A percentile compares a stretch with the other conserved stretches of the same genome.
phyloP scores from a whole-genome alignment of 192 early-diverging fungal species.

The Entomortierella chlamydospora region DNA sequence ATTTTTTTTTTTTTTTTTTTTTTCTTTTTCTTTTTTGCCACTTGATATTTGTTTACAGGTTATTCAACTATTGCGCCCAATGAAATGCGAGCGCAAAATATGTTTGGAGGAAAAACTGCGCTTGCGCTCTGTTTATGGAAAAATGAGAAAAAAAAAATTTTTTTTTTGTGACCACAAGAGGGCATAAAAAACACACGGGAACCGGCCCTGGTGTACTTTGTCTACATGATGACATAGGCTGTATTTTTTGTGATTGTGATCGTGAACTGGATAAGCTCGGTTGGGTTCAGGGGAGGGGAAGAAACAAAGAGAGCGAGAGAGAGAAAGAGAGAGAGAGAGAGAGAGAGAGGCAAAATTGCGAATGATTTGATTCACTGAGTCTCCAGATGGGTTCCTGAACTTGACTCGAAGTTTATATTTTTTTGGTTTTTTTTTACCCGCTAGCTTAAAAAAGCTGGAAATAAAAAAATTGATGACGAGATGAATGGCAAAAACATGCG shows the following conservation, averaged over 20 bases:
- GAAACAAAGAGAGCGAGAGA: no score
- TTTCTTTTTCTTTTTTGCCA: conserved; percentile 1
- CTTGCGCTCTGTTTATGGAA: conserved; percentile 20
- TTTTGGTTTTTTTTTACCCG: no score
- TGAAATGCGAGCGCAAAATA: conserved; percentile 26
- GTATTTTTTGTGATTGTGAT: background rate
- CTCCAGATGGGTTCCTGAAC: conserved; percentile 4
- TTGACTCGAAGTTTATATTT: background rate
- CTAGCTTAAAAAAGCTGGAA: background rate
- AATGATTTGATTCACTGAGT: background rate
- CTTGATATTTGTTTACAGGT: conserved; percentile 24
- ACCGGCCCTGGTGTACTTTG: conserved; percentile 22
- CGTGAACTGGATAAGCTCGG: background rate
- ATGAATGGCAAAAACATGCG: background rate
- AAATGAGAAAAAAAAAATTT: no score
- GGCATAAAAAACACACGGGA: conserved; percentile 53
- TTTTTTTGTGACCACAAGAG: conserved; percentile 47
- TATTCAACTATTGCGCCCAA: conserved; percentile 30
- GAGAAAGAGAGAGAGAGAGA: background rate
- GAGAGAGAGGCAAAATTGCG: background rate
- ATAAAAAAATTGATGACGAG: background rate
- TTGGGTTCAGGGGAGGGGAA: background rate
- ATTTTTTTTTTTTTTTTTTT: conserved; percentile 11
- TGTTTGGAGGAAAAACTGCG: conserved; percentile 22
- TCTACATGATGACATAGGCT: background rate